These are phyloP conservation scores for Chytriomyces sp. DNA, from an alignment of 192 early-diverging fungal species.

Conservation along the genomic window DNA sequence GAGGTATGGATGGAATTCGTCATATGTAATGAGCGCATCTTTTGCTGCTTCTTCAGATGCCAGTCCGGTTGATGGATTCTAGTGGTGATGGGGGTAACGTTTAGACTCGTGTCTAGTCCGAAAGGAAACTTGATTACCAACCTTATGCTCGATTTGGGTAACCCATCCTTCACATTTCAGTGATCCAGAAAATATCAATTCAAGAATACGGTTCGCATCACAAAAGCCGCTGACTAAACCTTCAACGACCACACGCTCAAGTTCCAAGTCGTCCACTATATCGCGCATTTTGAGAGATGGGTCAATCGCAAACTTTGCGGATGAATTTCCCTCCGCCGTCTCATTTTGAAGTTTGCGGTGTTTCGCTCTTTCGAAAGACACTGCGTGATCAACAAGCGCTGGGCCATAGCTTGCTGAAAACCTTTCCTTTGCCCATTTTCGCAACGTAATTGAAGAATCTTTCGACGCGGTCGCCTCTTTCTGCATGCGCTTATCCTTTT, in stretches of 20 bases:
- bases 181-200: constrained; percentile 13
- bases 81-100: constrained; percentile 1
- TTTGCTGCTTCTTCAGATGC: not conserved
- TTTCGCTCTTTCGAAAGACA: constrained; percentile 65
- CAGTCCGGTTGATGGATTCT: not conserved
- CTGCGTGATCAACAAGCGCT: constrained; percentile 82
- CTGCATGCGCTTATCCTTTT: constrained; percentile 34
- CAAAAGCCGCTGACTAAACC: constrained; percentile 68
- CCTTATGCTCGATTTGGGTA: constrained; percentile 31
- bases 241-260: constrained; percentile 49
- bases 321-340: too few relatives aligned
- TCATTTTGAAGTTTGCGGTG: constrained; percentile 58
- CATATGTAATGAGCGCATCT: constrained; percentile 30
- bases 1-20: constrained; percentile 57
- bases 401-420: constrained; percentile 75
- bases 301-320: not conserved
- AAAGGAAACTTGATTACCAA: not conserved
- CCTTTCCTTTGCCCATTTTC: constrained; percentile 41
- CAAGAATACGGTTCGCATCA: constrained; percentile 75
- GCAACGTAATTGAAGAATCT: constrained; percentile 25
- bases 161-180: constrained; percentile 29
- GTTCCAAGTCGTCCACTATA: constrained; percentile 66
- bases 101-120: not conserved
- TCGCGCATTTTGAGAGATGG: constrained; percentile 18
- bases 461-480: constrained; percentile 34